Base-by-base conservation (phyloP, 345 rosid genomes). In the Balakata baccata region DNA sequence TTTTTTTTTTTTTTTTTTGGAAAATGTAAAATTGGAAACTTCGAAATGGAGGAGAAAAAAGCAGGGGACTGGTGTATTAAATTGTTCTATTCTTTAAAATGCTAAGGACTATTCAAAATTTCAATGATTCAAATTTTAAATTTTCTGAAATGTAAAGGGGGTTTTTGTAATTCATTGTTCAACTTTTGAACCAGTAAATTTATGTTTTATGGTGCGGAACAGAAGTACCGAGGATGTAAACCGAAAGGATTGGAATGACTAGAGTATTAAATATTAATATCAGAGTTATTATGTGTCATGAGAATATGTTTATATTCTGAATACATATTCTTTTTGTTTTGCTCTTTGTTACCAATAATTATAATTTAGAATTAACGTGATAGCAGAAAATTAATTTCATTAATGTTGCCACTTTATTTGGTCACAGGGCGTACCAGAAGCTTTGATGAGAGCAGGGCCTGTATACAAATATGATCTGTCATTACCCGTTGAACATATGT, bases 401-500 rank as follows among this genome's bases (percentile, higher is more conserved):
- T 75, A 57, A 46, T 7, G 52, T 38, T 52, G 61, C 73, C 69
- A 54, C 71, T 34, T 66, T 50, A 45, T 53, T 11, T 79, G 57
- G 39, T 50, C 2, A 22, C 80, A 95, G 99, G 97, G 99, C 70
- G 50, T 92, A 71, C 86, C 99, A 76, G 97, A 91, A 79, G 94
- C 97, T 61, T 85, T 95, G 81, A 83, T 83, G 81, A 89, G 90
- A 76, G 96, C 94, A 7, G 98, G 99, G 78, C 88, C 94, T 29
- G 81, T 84, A 50, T 95, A 92, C 89, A 92, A 95, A 79, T 95
- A 95, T 81, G 99, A 95, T 78, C 81, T 95, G 22, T 91, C 99
- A 22, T 75, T 92, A 78, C 97, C 99, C 5, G 88, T 92, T 38
- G 97, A 89, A 78, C 86, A 89, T 78, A 89, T 95, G 81, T 89